Percentiles rank a stretch among this genome's conserved stretches.
Evolutionary conservation across 176 grass and related monocot genomes (phyloP).

Genomic region (Lolium perenne): DNA sequence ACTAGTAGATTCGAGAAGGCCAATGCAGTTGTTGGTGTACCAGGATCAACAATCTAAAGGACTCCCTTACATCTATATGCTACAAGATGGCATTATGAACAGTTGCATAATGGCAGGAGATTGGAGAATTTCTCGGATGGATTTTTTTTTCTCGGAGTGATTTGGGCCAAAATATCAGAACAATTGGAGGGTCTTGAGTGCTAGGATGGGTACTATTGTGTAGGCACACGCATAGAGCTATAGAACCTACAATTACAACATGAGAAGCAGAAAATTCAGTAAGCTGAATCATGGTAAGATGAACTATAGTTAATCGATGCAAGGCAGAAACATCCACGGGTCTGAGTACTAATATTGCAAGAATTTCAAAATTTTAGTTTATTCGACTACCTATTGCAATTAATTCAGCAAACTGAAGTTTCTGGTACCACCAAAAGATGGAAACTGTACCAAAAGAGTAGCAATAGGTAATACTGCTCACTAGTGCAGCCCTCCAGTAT

Average conservation of each 20-base stretch:
- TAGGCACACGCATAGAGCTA: neutral
- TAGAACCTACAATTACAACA: slow-evolving; percentile 19
- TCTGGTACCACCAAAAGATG: neutral
- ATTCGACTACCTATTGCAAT: neutral
- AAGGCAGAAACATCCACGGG: neutral
- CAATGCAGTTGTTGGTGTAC: slow-evolving; percentile 29
- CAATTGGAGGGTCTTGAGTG: neutral
- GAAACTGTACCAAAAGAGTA: neutral
- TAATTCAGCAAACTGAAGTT: neutral
- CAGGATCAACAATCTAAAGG: neutral
- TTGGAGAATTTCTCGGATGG: neutral
- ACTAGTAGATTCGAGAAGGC: neutral
- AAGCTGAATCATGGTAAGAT: neutral
- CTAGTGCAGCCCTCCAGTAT: neutral
- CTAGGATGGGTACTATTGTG: neutral
- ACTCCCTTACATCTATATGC: neutral
- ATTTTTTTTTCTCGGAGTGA: neutral
- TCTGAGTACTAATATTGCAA: neutral
- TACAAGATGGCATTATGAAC: neutral
- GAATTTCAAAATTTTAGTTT: neutral
- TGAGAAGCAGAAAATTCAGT: slow-evolving; percentile 1
- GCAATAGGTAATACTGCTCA: neutral
- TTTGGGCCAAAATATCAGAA: neutral
- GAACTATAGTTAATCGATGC: neutral
- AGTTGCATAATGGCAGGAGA: neutral